Base-by-base conservation (phyloP, 2,329 filamentous ascomycete species). In the Talaromyces sp. region DNA sequence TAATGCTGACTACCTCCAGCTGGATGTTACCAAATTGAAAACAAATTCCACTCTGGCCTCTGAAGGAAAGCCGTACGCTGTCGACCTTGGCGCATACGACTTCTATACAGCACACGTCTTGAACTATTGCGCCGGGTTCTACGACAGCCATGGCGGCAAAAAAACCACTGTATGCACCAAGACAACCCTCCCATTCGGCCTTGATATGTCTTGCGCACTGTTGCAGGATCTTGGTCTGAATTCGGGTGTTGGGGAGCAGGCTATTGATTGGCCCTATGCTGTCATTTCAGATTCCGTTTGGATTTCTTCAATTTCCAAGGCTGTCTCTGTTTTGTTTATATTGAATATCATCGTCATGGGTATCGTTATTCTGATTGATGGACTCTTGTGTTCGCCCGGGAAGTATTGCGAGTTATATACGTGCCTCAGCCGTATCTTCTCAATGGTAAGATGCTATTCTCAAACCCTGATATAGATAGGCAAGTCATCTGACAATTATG, bases 51-150 rank as follows among this genome's bases (percentile, higher is more conserved):
- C 34, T 29, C 22, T 19, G 5, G 19, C 19, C 25, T 25, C 51
- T 8, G 38, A 43, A 11, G 27, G 40, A 31, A 31, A 15, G 25
- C 19, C 17, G 19, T 34, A 56, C 6, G 61, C 61, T 43, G 10
- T 36, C 19, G 51, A 63, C n/a, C 17, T 58, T 17, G 38, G 61
- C n/a, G 10, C 53, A 43, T 63, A 63, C 40, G 61, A 63, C 5
- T 63, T 63, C 49, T 63, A 47, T 27, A 63, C 61, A 25, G 19
- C 31, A 43, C 49, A 63, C 27, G n/a, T 63, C 11, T 25, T 63
- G 11, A 63, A 51, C 34, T 58, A 63, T 38, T 63, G 51, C 15
- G 61, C 61, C 27, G 61, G 61, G n/a, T 63, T 34, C 40, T 58
- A 34, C 38, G 25, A 47, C n/a, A 15, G 29, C 13, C 10, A 34